Percentiles rank a stretch among this genome's conserved stretches.
These are phyloP conservation scores for Aureobasidium musti DNA, from an alignment of 2,329 filamentous ascomycete genomes.

Conservation along the genomic window DNA sequence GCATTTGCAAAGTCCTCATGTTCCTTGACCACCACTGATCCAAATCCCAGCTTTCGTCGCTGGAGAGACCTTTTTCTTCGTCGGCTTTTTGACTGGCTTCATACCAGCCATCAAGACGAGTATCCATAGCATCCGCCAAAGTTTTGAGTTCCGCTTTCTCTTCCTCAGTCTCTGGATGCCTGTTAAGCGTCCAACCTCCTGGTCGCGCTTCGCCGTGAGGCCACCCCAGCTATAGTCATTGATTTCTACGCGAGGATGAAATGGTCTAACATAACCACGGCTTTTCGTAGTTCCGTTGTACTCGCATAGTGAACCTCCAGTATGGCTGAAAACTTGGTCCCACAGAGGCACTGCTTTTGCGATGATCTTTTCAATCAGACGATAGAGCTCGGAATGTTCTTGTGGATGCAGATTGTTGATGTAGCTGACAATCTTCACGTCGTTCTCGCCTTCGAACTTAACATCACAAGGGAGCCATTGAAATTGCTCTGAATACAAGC, in stretches of 20 bases:
- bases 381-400: slow-evolving; percentile 34
- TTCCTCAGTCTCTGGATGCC: background rate
- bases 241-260: background rate
- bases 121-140: background rate
- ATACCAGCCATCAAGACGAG: too few relatives aligned
- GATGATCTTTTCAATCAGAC: slow-evolving; percentile 35
- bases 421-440: slow-evolving; percentile 37
- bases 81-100: background rate
- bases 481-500: slow-evolving; percentile 32
- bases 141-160: background rate
- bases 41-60: background rate
- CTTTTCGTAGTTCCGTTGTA: background rate
- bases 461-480: slow-evolving; percentile 40
- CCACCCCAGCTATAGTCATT: background rate
- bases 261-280: slow-evolving; percentile 1
- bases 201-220: background rate
- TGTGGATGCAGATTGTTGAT: slow-evolving; percentile 40
- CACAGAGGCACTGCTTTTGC: slow-evolving; percentile 37
- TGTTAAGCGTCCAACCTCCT: background rate
- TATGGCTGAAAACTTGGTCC: slow-evolving; percentile 31
- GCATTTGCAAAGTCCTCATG: background rate
- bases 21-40: background rate
- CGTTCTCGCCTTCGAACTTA: slow-evolving; percentile 27
- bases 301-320: background rate
- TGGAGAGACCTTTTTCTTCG: background rate